These are phyloP conservation scores for Stagonosporopsis vannaccii DNA, from an alignment of 2,329 filamentous ascomycete genomes.

Conservation along the genomic window DNA sequence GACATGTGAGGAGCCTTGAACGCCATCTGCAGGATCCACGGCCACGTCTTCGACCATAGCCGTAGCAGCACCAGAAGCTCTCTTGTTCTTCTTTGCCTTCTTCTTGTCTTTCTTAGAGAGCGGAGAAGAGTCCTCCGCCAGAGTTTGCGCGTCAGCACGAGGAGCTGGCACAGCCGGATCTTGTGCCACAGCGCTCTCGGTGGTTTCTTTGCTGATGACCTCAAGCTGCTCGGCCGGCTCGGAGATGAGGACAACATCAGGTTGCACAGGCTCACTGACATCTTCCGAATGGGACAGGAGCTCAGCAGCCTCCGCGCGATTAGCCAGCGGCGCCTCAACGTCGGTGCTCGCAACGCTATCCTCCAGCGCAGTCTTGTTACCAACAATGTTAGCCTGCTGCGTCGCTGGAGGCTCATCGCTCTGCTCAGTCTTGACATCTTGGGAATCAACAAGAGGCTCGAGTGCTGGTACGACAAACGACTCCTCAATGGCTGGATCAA, in stretches of 20 bases:
- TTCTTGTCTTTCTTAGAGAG: slow-evolving; percentile 40
- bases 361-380: neutral
- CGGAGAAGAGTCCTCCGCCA: slow-evolving; percentile 5
- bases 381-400: neutral
- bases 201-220: neutral
- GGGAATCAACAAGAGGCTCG: neutral
- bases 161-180: neutral
- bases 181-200: neutral
- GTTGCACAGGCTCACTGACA: slow-evolving; percentile 8
- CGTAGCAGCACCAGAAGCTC: slow-evolving; percentile 24
- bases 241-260: neutral
- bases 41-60: slow-evolving; percentile 19
- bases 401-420: neutral
- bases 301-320: slow-evolving; percentile 11
- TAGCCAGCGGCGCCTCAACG: neutral
- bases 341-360: neutral
- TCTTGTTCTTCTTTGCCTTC: slow-evolving; percentile 40
- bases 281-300: too few relatives aligned
- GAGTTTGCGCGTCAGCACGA: neutral
- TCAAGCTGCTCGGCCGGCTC: slow-evolving; percentile 4
- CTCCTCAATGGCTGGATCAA: neutral
- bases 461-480: neutral
- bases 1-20: neutral
- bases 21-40: neutral
- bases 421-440: neutral